Conservation (phyloP, 345 rosid genomes). For the Aegle marmelos region DNA sequence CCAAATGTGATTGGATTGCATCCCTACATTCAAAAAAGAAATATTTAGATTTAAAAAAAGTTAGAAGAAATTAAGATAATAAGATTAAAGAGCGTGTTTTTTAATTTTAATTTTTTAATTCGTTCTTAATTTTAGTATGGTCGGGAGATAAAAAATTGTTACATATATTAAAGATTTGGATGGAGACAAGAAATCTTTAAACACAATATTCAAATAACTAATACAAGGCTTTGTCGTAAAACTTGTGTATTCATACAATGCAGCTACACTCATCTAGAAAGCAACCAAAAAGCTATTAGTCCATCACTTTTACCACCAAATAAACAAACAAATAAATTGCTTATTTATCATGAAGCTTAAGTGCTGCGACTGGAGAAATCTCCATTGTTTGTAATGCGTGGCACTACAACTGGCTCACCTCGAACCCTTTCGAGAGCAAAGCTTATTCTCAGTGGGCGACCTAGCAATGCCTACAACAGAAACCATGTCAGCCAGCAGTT, state of each 20-base stretch:
- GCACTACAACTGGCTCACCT: conserved; percentile 77
- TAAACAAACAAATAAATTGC: neutral
- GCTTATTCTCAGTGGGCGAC: conserved; percentile 74
- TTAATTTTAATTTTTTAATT: no score
- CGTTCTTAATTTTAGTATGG: no score
- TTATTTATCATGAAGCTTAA: neutral
- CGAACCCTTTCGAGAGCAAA: conserved; percentile 77
- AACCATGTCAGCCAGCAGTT: neutral
- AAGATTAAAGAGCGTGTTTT: no score
- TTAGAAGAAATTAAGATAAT: no score
- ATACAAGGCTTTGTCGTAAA: neutral
- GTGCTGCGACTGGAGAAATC: conserved; percentile 1
- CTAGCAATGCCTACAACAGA: conserved; percentile 63
- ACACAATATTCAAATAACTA: neutral
- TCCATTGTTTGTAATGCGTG: conserved; percentile 42
- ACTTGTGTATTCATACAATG: neutral
- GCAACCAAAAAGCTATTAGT: neutral
- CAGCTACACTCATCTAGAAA: neutral
- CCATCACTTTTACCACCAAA: neutral
- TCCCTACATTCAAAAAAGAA: no score
- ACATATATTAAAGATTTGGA: neutral
- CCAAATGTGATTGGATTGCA: no score
- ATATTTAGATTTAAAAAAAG: no score
- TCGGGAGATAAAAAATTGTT: no score
- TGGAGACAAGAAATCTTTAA: neutral